Percentiles rank a stretch among this genome's conserved stretches.
Conservation (phyloP, 345 rosid genomes). For the Citrus sp. region DNA sequence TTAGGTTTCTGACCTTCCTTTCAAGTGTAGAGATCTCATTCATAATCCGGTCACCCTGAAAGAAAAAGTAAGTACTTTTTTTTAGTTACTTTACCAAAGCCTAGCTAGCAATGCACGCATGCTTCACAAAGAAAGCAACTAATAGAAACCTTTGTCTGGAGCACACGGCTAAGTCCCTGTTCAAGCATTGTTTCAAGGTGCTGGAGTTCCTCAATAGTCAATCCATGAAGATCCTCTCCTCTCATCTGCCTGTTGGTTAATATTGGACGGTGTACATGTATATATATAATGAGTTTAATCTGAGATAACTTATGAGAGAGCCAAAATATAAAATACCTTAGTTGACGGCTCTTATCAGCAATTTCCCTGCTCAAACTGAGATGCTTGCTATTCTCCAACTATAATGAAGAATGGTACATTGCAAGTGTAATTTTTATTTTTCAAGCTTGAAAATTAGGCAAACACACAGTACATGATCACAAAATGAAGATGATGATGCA, state of each 20-base stretch:
- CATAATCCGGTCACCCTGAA: constrained; percentile 42
- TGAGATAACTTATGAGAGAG: background rate
- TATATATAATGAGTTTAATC: background rate
- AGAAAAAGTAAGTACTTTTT: background rate
- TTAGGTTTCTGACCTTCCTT: constrained; percentile 36
- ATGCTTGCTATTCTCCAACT: constrained; percentile 47
- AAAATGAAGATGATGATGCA: background rate
- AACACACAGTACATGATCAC: background rate
- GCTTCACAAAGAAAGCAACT: background rate
- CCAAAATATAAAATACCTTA: constrained; percentile 30
- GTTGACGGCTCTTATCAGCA: constrained; percentile 46
- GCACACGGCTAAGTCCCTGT: constrained; percentile 35
- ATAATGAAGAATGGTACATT: background rate
- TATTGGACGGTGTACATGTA: too few species aligned
- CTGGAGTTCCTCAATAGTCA: constrained; percentile 46
- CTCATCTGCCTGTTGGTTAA: constrained; percentile 39
- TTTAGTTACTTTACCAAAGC: background rate
- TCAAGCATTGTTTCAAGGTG: constrained; percentile 47
- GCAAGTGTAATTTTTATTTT: background rate
- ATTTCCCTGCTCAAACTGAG: constrained; percentile 49
- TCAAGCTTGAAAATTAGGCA: background rate
- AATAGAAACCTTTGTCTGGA: constrained; percentile 29
- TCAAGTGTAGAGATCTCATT: constrained; percentile 49
- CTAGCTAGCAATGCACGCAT: background rate
- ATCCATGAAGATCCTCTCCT: constrained; percentile 52